These are phyloP conservation scores for Cladophialophora immunda DNA, from an alignment of 2,329 filamentous ascomycete species.

Conservation along the genomic window DNA sequence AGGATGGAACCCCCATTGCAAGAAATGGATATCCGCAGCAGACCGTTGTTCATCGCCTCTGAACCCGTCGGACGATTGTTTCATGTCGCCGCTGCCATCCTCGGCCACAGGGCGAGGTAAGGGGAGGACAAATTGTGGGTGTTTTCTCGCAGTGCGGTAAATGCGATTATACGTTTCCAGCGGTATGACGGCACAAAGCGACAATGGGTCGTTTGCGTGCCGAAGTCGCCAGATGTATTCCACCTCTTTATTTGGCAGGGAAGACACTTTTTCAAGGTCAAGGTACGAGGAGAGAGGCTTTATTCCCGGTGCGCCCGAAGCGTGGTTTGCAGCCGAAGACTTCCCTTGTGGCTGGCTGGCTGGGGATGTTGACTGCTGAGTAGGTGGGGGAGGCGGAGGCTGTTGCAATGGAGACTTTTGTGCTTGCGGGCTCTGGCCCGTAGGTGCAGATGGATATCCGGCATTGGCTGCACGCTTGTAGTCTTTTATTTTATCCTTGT, in stretches of 20 bases:
- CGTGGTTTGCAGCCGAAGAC: constrained; percentile 10
- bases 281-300: constrained; percentile 75
- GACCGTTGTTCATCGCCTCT: constrained; percentile 54
- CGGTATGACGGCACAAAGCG: constrained; percentile 85
- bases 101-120: constrained; percentile 62
- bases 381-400: constrained; percentile 48
- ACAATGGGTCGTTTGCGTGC: constrained; percentile 75
- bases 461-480: constrained; percentile 70
- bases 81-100: constrained; percentile 37
- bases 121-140: constrained; percentile 91
- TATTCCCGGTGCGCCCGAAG: constrained; percentile 54
- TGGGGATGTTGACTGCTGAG: constrained; percentile 47
- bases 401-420: constrained; percentile 39
- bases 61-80: constrained; percentile 44
- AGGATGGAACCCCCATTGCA: constrained; percentile 94
- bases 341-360: constrained; percentile 48
- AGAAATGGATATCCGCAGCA: constrained; percentile 93
- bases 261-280: constrained; percentile 78
- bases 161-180: constrained; percentile 77
- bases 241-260: constrained; percentile 81
- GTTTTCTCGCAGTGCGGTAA: constrained; percentile 71
- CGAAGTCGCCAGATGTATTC: constrained; percentile 89
- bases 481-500: constrained; percentile 81
- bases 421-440: constrained; percentile 42
- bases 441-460: constrained; percentile 44